Conservation (phyloP, 306 rosid species). For the Malus sieversii region DNA sequence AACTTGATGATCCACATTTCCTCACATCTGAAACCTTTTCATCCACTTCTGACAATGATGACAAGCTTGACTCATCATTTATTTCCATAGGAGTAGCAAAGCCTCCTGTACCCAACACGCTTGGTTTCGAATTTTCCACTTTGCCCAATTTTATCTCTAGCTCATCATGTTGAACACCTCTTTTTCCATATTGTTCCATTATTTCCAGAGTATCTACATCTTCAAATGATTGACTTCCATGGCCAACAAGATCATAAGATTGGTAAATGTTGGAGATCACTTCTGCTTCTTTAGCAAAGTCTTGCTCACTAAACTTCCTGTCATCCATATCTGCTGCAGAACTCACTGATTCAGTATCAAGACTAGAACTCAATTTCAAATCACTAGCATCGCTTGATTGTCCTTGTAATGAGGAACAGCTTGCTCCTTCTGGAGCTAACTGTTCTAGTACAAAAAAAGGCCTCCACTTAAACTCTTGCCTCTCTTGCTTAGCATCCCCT, state of each 20-base stretch:
- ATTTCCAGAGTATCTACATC: constrained; percentile 39
- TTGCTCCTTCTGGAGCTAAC: constrained; percentile 60
- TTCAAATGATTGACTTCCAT: constrained; percentile 43
- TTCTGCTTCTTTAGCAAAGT: constrained; percentile 41
- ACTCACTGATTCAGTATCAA: constrained; percentile 70
- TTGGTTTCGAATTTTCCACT: constrained; percentile 32
- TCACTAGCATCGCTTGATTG: constrained; percentile 72
- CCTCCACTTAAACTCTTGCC: constrained; percentile 48
- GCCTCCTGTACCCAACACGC: constrained; percentile 29
- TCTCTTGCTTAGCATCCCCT: constrained; percentile 44
- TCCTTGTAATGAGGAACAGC: constrained; percentile 49
- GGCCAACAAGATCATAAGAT: constrained; percentile 32
- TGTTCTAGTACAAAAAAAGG: constrained; percentile 64
- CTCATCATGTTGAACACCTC: constrained; percentile 39
- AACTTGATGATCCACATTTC: constrained; percentile 18
- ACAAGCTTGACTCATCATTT: constrained; percentile 50
- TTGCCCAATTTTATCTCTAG: constrained; percentile 56
- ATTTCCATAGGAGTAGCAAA: constrained; percentile 24
- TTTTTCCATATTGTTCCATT: constrained; percentile 23
- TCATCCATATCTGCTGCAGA: constrained; percentile 60
- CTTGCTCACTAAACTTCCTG: constrained; percentile 46
- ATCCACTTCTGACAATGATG: constrained; percentile 52
- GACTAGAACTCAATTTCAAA: constrained; percentile 79
- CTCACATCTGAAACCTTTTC: constrained; percentile 32
- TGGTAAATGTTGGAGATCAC: constrained; percentile 35